Evolutionary conservation across 305 asterid species (phyloP).

Genomic region (Fraxinus dipetala): DNA sequence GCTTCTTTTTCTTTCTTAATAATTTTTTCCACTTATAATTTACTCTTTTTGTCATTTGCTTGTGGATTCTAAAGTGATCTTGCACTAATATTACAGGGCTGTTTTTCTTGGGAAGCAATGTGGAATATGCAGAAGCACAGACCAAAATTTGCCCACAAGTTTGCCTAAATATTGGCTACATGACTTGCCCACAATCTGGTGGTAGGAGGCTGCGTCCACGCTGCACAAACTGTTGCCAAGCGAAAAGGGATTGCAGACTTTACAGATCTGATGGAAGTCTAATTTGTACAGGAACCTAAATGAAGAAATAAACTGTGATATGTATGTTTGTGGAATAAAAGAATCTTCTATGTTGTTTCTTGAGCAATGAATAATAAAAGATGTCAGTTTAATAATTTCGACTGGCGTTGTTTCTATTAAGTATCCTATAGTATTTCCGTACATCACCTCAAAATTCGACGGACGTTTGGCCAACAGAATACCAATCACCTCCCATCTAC

Average conservation of each 20-base stretch:
- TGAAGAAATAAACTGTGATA: background rate
- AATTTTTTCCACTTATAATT: background rate
- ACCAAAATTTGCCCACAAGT: background rate
- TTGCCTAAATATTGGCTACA: background rate
- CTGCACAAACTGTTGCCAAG: background rate
- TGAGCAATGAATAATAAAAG: background rate
- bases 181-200: background rate
- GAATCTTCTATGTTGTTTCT: background rate
- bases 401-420: no score
- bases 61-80: background rate
- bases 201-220: background rate
- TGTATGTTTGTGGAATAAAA: background rate
- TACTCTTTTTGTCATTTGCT: background rate
- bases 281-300: background rate
- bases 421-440: no score
- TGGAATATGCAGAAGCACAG: background rate
- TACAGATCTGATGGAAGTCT: background rate
- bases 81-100: background rate
- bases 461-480: no score
- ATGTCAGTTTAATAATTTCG: no score
- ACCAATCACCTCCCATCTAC: no score
- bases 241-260: background rate
- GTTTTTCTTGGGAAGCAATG: background rate
- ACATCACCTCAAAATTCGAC: no score
- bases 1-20: background rate